Evolutionary conservation across 345 rosid genomes (phyloP), one percentile per base, ranked within the genome.

Genomic region (Acer campestre): DNA sequence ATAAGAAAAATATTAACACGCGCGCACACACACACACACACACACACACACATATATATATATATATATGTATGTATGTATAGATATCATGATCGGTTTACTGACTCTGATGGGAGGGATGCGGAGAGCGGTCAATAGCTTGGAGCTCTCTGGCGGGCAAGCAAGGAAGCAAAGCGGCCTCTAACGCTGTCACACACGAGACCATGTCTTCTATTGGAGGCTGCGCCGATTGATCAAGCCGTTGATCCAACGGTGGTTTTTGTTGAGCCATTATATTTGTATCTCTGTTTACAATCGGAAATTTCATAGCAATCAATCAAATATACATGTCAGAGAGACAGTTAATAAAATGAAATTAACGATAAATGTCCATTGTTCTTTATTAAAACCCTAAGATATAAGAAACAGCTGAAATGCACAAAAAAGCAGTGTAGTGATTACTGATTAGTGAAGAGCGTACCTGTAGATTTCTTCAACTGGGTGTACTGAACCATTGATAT

Each of bases 81-180:
- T 4, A 27, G 71, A 63, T 23, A 40, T 22, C 12, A 61, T 0
- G 38, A 31, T 11, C 5, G 10, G 63, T 59, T 20, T 27, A 85
- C 93, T 75, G 17, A 95, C 99, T 96, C 82, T 92, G 99, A 80
- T 96, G 99, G 75, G 99, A 94, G 79, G 95, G 97, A 67, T 94
- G 97, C 2, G 97, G 97, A 71, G 98, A 96, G 25, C 98, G 98
- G 79, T 94, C 98, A 10, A 92, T 94, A 1, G 99, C 98, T 80
- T 96, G 99, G 77, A 94, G 98, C 86, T 96, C 99, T 80, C 98
- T 86, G 66, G 99, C 99, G 2, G 98, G 99, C 74, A 96, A 86
- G 87, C 99, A 96, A 0, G 99, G 99, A 16, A 96, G 90, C 83
- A 96, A 81, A 81, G 97, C 95, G 29, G 92, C 87, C 84, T 94